Conservation (phyloP, 768 basidiomycete species). For the Mycena pura region DNA sequence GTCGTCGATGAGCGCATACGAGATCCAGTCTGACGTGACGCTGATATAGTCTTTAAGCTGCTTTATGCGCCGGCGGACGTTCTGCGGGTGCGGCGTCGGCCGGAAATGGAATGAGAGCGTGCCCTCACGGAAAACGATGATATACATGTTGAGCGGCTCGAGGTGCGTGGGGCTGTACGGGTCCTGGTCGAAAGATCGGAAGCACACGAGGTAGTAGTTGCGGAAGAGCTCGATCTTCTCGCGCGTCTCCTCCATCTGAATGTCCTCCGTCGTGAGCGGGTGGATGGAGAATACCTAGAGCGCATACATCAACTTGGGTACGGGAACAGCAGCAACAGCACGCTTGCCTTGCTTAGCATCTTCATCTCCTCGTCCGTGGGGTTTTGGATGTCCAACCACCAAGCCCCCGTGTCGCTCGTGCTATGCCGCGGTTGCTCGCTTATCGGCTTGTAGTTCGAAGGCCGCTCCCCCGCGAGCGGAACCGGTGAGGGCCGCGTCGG, state of each 20-base stretch:
- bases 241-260: slow-evolving; percentile 98
- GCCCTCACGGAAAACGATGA: slow-evolving; percentile 97
- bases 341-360: slow-evolving; percentile 84
- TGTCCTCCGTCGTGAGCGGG: slow-evolving; percentile 98
- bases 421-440: slow-evolving; percentile 18
- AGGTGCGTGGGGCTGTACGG: slow-evolving; percentile 96
- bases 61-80: slow-evolving; percentile 96
- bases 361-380: slow-evolving; percentile 99
- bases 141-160: slow-evolving; percentile 99
- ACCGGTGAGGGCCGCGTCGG: slow-evolving; percentile 23
- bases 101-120: slow-evolving; percentile 98
- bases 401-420: slow-evolving; percentile 71
- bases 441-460: slow-evolving; percentile 4
- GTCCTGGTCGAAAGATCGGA: slow-evolving; percentile 99
- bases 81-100: slow-evolving; percentile 96
- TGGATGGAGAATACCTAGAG: slow-evolving; percentile 93
- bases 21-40: slow-evolving; percentile 99
- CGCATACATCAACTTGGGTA: slow-evolving; percentile 10
- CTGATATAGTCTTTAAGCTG: slow-evolving; percentile 99
- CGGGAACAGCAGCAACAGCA: slow-evolving; percentile 2
- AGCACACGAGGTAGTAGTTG: slow-evolving; percentile 98
- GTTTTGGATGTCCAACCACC: slow-evolving; percentile 95
- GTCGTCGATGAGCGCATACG: slow-evolving; percentile 98
- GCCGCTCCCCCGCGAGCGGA: slow-evolving; percentile 15
- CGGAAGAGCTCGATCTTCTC: slow-evolving; percentile 99